Base-by-base conservation (phyloP, 2,329 filamentous ascomycete species). In the Venturia effusa region DNA sequence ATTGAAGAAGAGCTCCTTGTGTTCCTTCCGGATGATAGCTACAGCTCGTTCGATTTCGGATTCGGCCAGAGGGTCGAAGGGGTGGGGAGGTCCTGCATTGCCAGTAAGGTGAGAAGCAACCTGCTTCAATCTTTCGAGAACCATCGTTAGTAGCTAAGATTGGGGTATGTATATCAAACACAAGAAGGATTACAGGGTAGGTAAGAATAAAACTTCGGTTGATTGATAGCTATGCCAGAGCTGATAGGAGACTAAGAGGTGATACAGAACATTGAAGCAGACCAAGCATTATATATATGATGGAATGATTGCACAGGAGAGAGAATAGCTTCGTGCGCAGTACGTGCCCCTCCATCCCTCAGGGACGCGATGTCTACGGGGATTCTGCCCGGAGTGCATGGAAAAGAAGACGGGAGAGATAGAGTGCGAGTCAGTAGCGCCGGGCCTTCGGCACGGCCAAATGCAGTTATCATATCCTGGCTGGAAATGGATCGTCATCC, bases 1-100 rank as follows among this genome's bases (percentile, higher is more conserved):
- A 78, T 96, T 94, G 83, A 92, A 96, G 74, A 86, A 85, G 65
- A 95, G 81, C 60, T 87, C 80, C 64, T 84, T 80, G 73, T 96
- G 81, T 65, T 88, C 81, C 69, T 87, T 84, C 66, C 85, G 86
- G 67, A 96, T 81, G 39, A 90, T 78, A 1, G 82, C 77, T 61
- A 92, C 87, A 7, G 86, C 85, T 24, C 82, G 77, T 69, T 88
- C 86, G 69, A 96, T 95, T 75, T 96, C 92, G 1, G 79, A 75
- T 11, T 82, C 79, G 11, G 82, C 83, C 57, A 96, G 84, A 62
- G 91, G 91, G 71, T 95, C 91, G 67, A 94, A 83, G 6, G 91
- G 91, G 71, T 95, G 86, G 41, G 83, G 81, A 61, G 79, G 78
- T 43, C 78, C 71, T 24, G 78, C 71, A 32, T 80, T 78, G 64